Conservation (phyloP, 2,329 filamentous ascomycete genomes). For the Fusarium dlaminii region DNA sequence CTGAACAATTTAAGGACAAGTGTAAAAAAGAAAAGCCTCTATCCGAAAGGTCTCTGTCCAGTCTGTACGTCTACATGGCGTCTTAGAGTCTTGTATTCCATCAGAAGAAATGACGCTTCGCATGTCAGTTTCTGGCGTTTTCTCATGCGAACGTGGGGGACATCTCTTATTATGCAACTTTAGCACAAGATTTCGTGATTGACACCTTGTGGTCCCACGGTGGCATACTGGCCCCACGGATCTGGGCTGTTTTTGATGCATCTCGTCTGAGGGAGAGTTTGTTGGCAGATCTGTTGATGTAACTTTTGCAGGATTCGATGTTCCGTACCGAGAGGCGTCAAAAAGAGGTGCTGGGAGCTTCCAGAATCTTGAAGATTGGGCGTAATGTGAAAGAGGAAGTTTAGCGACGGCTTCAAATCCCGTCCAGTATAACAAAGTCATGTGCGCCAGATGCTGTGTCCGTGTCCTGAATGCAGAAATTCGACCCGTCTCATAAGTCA, state of each 20-base stretch:
- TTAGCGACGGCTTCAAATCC: background rate
- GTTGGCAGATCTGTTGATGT: background rate
- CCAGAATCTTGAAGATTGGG: background rate
- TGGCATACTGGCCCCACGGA: constrained; percentile 14
- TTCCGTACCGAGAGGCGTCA: background rate
- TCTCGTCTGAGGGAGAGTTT: background rate
- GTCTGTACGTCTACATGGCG: background rate
- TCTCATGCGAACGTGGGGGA: background rate
- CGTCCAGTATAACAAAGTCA: constrained; percentile 4
- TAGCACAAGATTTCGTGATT: constrained; percentile 35
- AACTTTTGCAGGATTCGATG: background rate
- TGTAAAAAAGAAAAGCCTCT: background rate
- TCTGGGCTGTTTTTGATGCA: constrained; percentile 26
- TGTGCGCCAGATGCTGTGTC: constrained; percentile 20
- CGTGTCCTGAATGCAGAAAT: constrained; percentile 15
- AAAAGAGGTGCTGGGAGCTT: background rate
- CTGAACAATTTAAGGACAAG: constrained; percentile 4
- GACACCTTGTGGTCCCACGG: background rate
- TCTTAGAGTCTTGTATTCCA: background rate
- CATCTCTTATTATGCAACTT: constrained; percentile 34
- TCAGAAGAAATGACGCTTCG: background rate
- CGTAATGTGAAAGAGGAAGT: background rate
- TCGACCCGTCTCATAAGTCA: constrained; percentile 15
- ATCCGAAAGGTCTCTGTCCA: background rate
- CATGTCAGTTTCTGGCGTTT: background rate